These are phyloP conservation scores for Pinus tabuliformis DNA, from an alignment of 75 land plant species.

Conservation along the genomic window DNA sequence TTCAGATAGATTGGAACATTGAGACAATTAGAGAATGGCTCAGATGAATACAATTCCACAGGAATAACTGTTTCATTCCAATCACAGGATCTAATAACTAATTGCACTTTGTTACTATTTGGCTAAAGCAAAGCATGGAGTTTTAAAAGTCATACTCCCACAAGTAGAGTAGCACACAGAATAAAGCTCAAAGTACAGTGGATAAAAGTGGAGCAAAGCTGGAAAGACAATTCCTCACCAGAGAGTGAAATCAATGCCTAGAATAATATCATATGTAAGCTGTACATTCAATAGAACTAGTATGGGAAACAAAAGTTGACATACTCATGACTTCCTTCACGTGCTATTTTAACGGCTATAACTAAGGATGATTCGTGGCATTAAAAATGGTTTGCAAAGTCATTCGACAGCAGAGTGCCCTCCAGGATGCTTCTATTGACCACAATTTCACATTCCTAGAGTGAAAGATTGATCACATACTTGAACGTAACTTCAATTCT, in stretches of 20 bases:
- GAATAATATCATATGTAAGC: background rate
- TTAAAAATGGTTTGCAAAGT: background rate
- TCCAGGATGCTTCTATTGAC: background rate
- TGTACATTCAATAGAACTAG: background rate
- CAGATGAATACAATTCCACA: too few relatives aligned
- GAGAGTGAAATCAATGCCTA: background rate
- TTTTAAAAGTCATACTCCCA: too few relatives aligned
- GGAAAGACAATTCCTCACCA: background rate
- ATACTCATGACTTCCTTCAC: background rate
- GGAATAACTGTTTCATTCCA: too few relatives aligned
- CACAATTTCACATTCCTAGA: background rate
- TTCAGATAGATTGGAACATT: too few relatives aligned
- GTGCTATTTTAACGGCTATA: background rate
- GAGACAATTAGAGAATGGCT: too few relatives aligned
- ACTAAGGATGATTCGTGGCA: background rate
- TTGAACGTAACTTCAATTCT: slow-evolving; percentile 1
- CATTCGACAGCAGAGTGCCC: background rate
- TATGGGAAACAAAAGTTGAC: background rate
- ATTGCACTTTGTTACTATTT: too few relatives aligned
- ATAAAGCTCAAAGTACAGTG: background rate
- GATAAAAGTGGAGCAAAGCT: background rate
- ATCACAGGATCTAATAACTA: too few relatives aligned
- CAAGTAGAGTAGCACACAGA: too few relatives aligned
- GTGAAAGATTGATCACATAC: background rate
- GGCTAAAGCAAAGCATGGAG: too few relatives aligned